A percentile compares a stretch with the other conserved stretches of the same genome.
Evolutionary conservation across 768 basidiomycete species (phyloP).

Genomic region (Mycena kentingensis): DNA sequence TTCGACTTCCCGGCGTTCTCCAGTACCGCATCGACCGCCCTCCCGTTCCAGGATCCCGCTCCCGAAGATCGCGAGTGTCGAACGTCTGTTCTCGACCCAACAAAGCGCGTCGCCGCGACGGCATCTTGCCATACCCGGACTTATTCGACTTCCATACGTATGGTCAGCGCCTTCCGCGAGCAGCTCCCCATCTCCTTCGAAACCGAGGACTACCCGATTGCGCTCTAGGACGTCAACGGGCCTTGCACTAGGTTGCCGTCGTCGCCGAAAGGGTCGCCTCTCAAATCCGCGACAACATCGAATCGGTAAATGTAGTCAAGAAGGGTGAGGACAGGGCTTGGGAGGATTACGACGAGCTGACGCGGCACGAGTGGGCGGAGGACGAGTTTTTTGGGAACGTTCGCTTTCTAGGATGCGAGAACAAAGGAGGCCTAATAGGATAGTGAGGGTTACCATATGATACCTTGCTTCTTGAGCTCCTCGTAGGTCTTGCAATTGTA

Average conservation of each 20-base stretch:
- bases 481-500: slow-evolving; percentile 99
- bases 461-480: slow-evolving; percentile 92
- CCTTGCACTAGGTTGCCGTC: slow-evolving; percentile 4
- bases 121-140: slow-evolving; percentile 23
- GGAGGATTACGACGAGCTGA: slow-evolving; percentile 17
- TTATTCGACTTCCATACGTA: slow-evolving; percentile 27
- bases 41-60: slow-evolving; percentile 6
- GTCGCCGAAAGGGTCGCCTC: slow-evolving; percentile 11
- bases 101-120: slow-evolving; percentile 1
- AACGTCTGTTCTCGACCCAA: slow-evolving; percentile 3
- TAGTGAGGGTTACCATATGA: slow-evolving; percentile 9
- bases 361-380: slow-evolving; percentile 20
- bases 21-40: slow-evolving; percentile 10
- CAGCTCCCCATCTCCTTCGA: slow-evolving; percentile 3
- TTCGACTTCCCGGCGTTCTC: slow-evolving; percentile 19
- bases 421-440: slow-evolving; percentile 1
- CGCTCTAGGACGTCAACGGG: slow-evolving; percentile 11
- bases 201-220: slow-evolving; percentile 3
- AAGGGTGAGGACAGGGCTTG: slow-evolving; percentile 8
- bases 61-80: not conserved
- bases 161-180: slow-evolving; percentile 10
- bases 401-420: slow-evolving; percentile 1
- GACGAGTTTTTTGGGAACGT: slow-evolving; percentile 22
- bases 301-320: not conserved
- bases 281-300: slow-evolving; percentile 15